Conservation (phyloP, 495 filamentous ascomycete genomes). For the Gamarada debralockiae region DNA sequence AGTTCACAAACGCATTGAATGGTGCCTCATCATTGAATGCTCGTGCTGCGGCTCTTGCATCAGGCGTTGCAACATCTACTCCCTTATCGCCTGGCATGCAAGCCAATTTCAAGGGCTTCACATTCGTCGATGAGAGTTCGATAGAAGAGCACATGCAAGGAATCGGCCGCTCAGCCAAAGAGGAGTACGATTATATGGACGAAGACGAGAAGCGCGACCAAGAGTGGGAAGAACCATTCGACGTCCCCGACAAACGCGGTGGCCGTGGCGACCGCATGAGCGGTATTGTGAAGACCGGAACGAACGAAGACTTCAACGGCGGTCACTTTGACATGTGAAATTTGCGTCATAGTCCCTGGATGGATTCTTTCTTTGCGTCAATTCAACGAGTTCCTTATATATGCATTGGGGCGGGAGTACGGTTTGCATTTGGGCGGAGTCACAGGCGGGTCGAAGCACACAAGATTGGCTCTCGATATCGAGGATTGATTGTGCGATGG, state of each 20-base stretch:
- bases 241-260: constrained; percentile 35
- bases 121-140: constrained; percentile 94
- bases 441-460: too few relatives aligned
- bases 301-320: constrained; percentile 67
- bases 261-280: constrained; percentile 60
- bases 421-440: too few relatives aligned
- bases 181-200: constrained; percentile 68
- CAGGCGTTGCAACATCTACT: constrained; percentile 75
- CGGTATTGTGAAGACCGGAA: constrained; percentile 62
- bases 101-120: constrained; percentile 97
- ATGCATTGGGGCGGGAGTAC: too few relatives aligned
- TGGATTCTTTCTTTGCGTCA: too few relatives aligned
- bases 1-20: constrained; percentile 93
- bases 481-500: too few relatives aligned
- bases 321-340: constrained; percentile 61
- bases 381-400: too few relatives aligned
- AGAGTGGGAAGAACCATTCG: constrained; percentile 40
- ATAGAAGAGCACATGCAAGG: constrained; percentile 81
- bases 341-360: constrained; percentile 5
- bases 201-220: constrained; percentile 41
- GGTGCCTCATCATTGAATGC: constrained; percentile 83
- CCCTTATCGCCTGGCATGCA: constrained; percentile 92
- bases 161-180: constrained; percentile 42
- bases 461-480: too few relatives aligned
- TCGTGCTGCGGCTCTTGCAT: constrained; percentile 73